Base-by-base conservation (phyloP, 257 asterid genomes). In the Plantago ovata region DNA sequence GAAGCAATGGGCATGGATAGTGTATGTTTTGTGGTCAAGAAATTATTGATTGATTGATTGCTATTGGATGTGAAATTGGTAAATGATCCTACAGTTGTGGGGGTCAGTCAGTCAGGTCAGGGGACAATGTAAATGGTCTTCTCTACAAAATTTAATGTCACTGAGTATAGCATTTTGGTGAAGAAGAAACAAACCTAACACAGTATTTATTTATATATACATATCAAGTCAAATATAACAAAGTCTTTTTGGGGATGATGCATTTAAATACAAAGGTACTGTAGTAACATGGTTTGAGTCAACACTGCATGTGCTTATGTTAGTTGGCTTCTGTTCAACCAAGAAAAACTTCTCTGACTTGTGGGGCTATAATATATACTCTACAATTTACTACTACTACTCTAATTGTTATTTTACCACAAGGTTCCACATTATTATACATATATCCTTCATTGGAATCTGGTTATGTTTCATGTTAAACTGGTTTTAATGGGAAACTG, bases 261-360 rank as follows among this genome's bases (percentile, higher is more conserved):
- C 75, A 58, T 79, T 63, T 70, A 70, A 75, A 71, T 56, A 66
- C n/a, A 56, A 69, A 50, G 53, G 65, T n/a, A n/a, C n/a, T n/a
- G n/a, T n/a, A n/a, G 76, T 72, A 83, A 77, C 83, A 78, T 88
- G 88, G 79, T 63, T 66, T 69, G 63, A 53, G 85, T 80, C 84
- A 84, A 75, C 84, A 80, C 6, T 60, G 81, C 87, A 84, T 81
- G 96, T 84, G 96, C 85, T 19, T 28, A 70, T 68, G 59, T 68
- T 69, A 60, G 41, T 48, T 42, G 60, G 64, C 22, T 62, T 64
- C 58, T 67, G 43, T 64, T 62, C 62, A 63, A 65, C 63, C 64
- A 60, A 56, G 55, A 68, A 48, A 28, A 28, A 57, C 11, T 57
- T 21, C 57, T 60, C 63, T 41, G 38, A 5, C 15, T 7, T 54